Evolutionary conservation across 2,329 filamentous ascomycete species (phyloP), one percentile per base, ranked within the genome.

Genomic region (Capronia coronata): DNA sequence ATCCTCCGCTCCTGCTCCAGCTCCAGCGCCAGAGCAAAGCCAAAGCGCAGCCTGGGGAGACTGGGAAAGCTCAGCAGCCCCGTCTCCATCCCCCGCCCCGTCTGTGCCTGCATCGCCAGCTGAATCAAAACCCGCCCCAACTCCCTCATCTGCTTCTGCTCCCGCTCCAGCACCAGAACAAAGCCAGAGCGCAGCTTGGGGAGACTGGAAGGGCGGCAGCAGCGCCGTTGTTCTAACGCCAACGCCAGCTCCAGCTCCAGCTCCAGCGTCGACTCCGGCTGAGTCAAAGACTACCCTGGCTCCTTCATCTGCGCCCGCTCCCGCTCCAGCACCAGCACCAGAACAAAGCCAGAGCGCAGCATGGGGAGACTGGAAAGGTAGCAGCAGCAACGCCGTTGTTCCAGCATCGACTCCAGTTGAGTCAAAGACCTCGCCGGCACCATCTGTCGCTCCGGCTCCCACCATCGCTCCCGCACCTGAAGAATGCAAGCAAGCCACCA

Each of bases 351-450:
- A 27, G 11, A 13, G 19, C 21, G 38, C 5, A 23, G 34, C 29
- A 21, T 49, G 46, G 46, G 32, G 35, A 29, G 46, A 44, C n/a
- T 49, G 46, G 46, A 23, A 23, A 16, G 7, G 18, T 6, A 16
- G 10, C 34, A 18, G 7, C 14, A 37, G 34, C 16, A 11, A 8
- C 14, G 30, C 13, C n/a, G 30, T 13, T 9, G 23, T 21, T 16
- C 30, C 37, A 21, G 27, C 25, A 5, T 23, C 37, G 8, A n/a
- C n/a, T n/a, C 41, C 3, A 34, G 45, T 23, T 48, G 45, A 37
- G 45, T 23, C 35, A 42, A 23, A 32, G 25, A 2, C 25, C 38
- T 14, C 22, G 11, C 30, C 30, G 5, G 14, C 46, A n/a, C 19
- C 32, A 2, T 34, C 44, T 18, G 14, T 35, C 22, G 21, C 32